Evolutionary conservation across 1,284 basidiomycete species (phyloP).

Genomic region (Chondrostereum purpureum): DNA sequence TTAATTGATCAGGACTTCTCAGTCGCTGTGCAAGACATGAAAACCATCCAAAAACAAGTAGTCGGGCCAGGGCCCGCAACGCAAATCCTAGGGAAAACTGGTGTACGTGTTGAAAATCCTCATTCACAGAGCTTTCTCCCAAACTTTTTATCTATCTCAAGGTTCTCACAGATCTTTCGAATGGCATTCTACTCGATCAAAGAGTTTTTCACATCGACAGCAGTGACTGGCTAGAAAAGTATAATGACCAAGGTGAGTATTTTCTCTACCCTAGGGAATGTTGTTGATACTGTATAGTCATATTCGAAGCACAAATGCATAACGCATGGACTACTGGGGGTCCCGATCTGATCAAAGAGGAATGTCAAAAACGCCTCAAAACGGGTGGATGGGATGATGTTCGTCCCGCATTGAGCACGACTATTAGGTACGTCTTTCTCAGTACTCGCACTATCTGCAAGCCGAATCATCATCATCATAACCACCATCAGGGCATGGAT

Average conservation of each 20-base stretch:
- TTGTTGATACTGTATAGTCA: background rate
- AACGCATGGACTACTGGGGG: background rate
- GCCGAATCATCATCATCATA: too few species aligned
- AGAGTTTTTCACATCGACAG: background rate
- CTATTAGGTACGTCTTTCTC: conserved; percentile 1
- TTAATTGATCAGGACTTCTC: background rate
- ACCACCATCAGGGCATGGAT: conserved; percentile 24
- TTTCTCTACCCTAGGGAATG: background rate
- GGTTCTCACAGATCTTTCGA: background rate
- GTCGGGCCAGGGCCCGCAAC: background rate
- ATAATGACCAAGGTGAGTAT: background rate
- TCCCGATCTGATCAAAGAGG: background rate
- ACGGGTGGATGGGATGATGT: background rate
- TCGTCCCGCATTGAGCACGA: background rate
- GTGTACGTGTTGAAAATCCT: background rate
- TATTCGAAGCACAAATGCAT: background rate
- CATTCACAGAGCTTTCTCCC: background rate
- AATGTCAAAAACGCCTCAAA: background rate
- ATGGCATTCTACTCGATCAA: background rate
- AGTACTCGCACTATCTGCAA: conserved; percentile 1
- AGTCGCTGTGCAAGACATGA: background rate
- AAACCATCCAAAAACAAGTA: background rate
- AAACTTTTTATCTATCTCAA: background rate
- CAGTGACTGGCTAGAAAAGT: background rate
- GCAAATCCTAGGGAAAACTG: background rate